phyloP scores from a whole-genome alignment of 2,329 filamentous ascomycete species.

The Calycina marina region DNA sequence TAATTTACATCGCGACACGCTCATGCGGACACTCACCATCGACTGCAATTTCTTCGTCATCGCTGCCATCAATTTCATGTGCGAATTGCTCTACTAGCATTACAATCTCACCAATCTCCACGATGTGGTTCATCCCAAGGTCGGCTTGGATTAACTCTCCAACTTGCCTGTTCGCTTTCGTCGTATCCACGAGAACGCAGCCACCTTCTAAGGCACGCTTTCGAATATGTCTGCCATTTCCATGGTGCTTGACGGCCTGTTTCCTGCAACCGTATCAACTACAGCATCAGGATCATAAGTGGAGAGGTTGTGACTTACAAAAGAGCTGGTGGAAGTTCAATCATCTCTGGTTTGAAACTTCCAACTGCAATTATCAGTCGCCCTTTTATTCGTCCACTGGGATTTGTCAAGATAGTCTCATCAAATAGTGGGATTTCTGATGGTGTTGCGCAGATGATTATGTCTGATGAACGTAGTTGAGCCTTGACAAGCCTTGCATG shows the following conservation, averaged over 20 bases:
- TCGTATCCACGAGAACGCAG: constrained; percentile 57
- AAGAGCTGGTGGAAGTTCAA: constrained; percentile 67
- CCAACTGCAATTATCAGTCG: constrained; percentile 60
- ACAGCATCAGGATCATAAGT: not conserved
- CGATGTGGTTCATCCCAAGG: constrained; percentile 58
- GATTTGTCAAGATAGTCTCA: constrained; percentile 52
- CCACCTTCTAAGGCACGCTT: constrained; percentile 50
- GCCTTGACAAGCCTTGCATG: constrained; percentile 51
- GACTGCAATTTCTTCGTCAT: not conserved
- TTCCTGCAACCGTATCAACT: constrained; percentile 12
- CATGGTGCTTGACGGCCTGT: constrained; percentile 42
- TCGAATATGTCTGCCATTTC: constrained; percentile 45
- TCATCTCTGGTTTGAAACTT: constrained; percentile 57
- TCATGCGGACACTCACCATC: no score
- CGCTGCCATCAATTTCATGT: constrained; percentile 3
- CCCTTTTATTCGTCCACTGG: constrained; percentile 55
- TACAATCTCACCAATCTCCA: constrained; percentile 74
- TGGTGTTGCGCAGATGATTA: constrained; percentile 82
- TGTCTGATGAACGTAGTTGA: constrained; percentile 57
- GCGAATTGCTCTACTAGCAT: constrained; percentile 32
- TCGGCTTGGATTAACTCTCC: constrained; percentile 76
- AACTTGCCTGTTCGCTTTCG: constrained; percentile 68
- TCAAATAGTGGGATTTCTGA: constrained; percentile 64
- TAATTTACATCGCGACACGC: no score
- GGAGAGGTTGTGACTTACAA: constrained; percentile 30